Evolutionary conservation across 805 yeast genomes (phyloP), one percentile per base, ranked within the genome.

Genomic region (Pichia manshurica): DNA sequence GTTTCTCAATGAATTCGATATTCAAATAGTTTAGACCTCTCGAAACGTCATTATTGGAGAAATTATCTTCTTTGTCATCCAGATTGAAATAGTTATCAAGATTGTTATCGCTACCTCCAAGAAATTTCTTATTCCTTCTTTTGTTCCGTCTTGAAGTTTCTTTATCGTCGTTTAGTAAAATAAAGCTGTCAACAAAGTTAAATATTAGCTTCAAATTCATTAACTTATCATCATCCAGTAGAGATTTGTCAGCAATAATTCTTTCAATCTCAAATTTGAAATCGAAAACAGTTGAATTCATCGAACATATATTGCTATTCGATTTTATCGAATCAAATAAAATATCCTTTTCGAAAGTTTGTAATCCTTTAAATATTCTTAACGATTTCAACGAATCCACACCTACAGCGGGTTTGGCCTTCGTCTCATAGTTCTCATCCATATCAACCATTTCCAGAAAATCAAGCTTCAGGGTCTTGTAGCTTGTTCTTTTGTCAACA

Each of bases 171-270:
- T 44, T 44, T 6, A 42, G 46, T 19, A 45, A 32, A 29, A 43
- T 37, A 65, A 53, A n/a, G 42, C 66, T 63, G 47, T 83, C 87
- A 36, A 77, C 72, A 64, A 71, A 84, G 15, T 81, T 75, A 64
- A 84, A 81, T 8, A 84, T 62, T 43, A 84, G 60, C 50, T 75
- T 75, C 49, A 84, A 62, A 54, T 80, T 82, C 82, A 86, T 78
- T 45, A 84, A 62, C 46, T 82, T 86, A 42, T 81, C 82, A n/a
- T 53, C 36, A 25, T 49, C 28, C 4, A 70, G 53, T 1, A 63
- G 58, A 12, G 51, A 45, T 0, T 84, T 82, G 1, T 56, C 53
- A 3, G 49, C 48, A 1, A 78, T 78, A 56, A 75, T 62, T 2
- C 59, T 58, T 23, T 63, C 63, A 23, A 82, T 61, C 52, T 82